Percentiles rank a stretch among this genome's conserved stretches.
These are phyloP conservation scores for Aegilops bicornis DNA, from an alignment of 176 grass and related monocot genomes.

Conservation along the genomic window DNA sequence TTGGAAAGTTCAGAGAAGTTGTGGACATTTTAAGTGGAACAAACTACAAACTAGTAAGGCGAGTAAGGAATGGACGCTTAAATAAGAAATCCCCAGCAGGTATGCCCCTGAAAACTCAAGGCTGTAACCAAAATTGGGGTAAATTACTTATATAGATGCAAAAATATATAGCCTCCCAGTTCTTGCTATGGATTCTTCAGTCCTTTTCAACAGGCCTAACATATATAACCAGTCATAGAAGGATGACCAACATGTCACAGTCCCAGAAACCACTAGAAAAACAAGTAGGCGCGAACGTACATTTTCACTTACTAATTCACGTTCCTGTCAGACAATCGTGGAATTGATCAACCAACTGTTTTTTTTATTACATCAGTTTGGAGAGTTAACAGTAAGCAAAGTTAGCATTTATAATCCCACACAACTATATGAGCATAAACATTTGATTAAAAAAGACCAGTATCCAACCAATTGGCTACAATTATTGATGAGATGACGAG, in stretches of 20 bases:
- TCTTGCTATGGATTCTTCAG: background rate
- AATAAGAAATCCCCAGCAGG: background rate
- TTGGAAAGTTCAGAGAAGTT: background rate
- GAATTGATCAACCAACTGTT: background rate
- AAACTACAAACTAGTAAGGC: background rate
- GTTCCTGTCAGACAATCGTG: too few relatives aligned
- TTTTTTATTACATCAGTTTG: background rate
- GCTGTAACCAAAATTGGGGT: background rate
- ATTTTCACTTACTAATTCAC: background rate
- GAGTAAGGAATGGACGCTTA: background rate
- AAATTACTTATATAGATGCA: background rate
- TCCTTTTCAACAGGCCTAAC: background rate
- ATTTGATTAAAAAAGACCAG: background rate
- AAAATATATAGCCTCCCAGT: background rate
- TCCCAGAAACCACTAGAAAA: background rate
- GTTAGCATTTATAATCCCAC: background rate
- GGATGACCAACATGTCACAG: background rate
- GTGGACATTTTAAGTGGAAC: background rate
- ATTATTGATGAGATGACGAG: background rate
- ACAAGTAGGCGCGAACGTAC: background rate
- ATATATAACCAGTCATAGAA: background rate
- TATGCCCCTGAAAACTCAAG: background rate
- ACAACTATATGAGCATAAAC: background rate
- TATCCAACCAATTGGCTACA: background rate
- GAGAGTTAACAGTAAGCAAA: background rate